Base-by-base conservation (phyloP, 495 filamentous ascomycete species). In the Penicillium atrosanguineum region DNA sequence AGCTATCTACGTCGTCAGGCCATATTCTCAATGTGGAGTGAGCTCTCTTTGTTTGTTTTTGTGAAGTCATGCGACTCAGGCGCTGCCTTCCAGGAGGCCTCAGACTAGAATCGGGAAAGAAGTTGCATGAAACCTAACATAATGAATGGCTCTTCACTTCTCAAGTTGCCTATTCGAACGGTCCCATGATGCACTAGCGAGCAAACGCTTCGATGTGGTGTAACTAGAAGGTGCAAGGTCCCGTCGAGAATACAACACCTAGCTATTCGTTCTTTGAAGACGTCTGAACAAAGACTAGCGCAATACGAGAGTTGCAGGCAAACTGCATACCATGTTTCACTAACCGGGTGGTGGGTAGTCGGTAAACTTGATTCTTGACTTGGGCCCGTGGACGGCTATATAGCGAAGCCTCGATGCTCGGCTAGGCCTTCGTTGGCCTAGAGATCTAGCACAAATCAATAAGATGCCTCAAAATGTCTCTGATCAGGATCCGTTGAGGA, bases 1-100 rank as follows among this genome's bases (percentile, higher is more conserved):
- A 70, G 49, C 62, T 76, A 18, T 62, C 60, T 0, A 76, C 74
- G 11, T 78, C 74, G 15, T 78, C 74, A 15, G 71, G 72, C 7
- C 58, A 71, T 56, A 43, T 73, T 40, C 56, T 73, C 48, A 52
- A 65, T 50, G 42, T 70, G 34, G 55, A 63, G 45, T 63, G 46
- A 56, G 19, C 39, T 28, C 16, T n/a, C 15, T 18, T 20, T 19
- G 38, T 40, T 40, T 9, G 16, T 39, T 19, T 6, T 4, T 40
- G 9, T 16, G 6, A 18, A 40, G n/a, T 40, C 16, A 40, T 0
- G 9, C 16, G 1, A 18, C 16, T 40, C 38, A 18, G 7, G 19
- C 6, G 2, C 18, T 1, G 38, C 16, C 16, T 19, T 5, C 16
- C 23, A 2, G 38, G 9, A 7, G 0, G 38, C n/a, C 6, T 40